These are phyloP conservation scores for Knoxdaviesia capensis DNA, from an alignment of 2,329 filamentous ascomycete species.

Conservation along the genomic window DNA sequence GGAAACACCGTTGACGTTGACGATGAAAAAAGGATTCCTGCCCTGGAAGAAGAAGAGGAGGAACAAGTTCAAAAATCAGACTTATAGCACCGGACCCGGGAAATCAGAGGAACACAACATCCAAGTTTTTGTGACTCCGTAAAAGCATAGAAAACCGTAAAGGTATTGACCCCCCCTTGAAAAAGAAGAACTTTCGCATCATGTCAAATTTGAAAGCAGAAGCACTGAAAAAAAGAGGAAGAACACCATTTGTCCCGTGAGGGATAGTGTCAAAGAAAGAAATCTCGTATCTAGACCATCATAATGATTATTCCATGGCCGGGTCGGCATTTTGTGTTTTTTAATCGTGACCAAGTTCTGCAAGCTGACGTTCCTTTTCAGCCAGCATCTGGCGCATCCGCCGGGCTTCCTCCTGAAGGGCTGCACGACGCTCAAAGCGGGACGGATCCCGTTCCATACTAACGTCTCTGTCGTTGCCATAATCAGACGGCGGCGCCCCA, in stretches of 20 bases:
- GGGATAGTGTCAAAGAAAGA: too few relatives aligned
- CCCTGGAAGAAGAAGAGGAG: too few relatives aligned
- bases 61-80: too few relatives aligned
- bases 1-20: too few relatives aligned
- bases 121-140: neutral
- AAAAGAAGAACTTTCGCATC: neutral
- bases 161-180: too few relatives aligned
- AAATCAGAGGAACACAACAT: neutral
- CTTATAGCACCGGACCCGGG: neutral
- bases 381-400: conserved; percentile 53
- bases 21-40: too few relatives aligned
- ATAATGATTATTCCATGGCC: too few relatives aligned
- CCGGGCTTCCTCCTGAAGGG: conserved; percentile 53
- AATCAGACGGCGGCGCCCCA: neutral
- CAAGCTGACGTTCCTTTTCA: conserved; percentile 56
- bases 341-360: conserved; percentile 14
- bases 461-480: conserved; percentile 1
- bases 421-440: conserved; percentile 41
- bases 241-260: neutral
- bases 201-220: neutral
- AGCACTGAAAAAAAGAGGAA: neutral
- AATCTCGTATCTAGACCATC: too few relatives aligned
- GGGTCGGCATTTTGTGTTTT: conserved; percentile 1
- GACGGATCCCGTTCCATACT: conserved; percentile 7
- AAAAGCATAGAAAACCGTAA: neutral